phyloP scores from a whole-genome alignment of 2,329 filamentous ascomycete species.

The Emmonsiellopsis sp. region DNA sequence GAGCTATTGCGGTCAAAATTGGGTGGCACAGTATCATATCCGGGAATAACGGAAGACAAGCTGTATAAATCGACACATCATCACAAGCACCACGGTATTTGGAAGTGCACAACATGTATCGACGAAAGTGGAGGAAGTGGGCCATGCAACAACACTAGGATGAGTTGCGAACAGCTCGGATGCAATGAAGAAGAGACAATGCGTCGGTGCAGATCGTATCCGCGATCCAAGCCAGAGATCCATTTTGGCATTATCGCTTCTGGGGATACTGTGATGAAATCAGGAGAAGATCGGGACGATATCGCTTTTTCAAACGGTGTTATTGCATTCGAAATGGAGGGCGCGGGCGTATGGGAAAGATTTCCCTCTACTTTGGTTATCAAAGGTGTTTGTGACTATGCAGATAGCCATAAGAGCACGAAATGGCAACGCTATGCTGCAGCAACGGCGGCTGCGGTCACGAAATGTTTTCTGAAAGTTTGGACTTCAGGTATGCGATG shows the following conservation, averaged over 20 bases:
- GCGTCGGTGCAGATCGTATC: constrained; percentile 3
- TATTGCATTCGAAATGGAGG: constrained; percentile 18
- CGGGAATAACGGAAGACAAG: constrained; percentile 12
- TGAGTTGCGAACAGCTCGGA: constrained; percentile 6
- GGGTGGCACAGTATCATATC: constrained; percentile 8
- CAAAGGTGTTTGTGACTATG: constrained; percentile 13
- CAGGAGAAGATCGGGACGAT: constrained; percentile 25
- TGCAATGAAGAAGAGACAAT: constrained; percentile 9
- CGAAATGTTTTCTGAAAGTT: constrained; percentile 10
- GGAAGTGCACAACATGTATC: background rate
- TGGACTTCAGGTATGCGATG: constrained; percentile 22
- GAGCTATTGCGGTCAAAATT: constrained; percentile 9
- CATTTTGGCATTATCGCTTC: constrained; percentile 32
- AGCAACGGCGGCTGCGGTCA: constrained; percentile 10
- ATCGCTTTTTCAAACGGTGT: constrained; percentile 16
- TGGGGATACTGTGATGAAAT: constrained; percentile 34
- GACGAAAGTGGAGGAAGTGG: background rate
- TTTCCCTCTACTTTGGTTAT: constrained; percentile 11
- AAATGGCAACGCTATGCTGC: constrained; percentile 32
- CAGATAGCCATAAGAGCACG: constrained; percentile 24
- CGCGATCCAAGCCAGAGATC: constrained; percentile 14
- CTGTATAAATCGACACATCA: constrained; percentile 14
- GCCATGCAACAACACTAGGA: background rate
- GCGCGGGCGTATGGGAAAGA: constrained; percentile 12
- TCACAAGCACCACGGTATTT: constrained; percentile 15